Percentiles rank a stretch among this genome's conserved stretches.
Conservation (phyloP, 2,329 filamentous ascomycete species). For the Diaporthe helianthi region DNA sequence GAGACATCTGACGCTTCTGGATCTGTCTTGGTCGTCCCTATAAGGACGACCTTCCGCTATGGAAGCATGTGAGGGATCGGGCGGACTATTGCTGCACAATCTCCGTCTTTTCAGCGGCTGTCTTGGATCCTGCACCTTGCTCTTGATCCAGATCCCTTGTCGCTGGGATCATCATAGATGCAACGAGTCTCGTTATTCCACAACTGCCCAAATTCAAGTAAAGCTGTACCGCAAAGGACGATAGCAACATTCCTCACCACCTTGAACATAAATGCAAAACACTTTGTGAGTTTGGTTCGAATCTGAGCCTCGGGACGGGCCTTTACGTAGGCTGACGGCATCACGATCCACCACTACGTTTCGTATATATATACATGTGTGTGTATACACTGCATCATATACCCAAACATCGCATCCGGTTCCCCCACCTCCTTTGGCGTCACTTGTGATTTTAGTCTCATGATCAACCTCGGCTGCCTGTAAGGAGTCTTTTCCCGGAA, state of each 20-base stretch:
- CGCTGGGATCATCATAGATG: neutral
- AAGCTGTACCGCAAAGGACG: neutral
- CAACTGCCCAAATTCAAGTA: neutral
- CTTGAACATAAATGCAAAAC: neutral
- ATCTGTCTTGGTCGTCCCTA: slow-evolving; percentile 18
- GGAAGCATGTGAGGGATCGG: neutral
- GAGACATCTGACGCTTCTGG: slow-evolving; percentile 23
- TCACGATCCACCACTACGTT: neutral
- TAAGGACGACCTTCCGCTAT: slow-evolving; percentile 12
- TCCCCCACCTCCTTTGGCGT: neutral
- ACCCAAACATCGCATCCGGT: neutral
- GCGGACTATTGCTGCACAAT: neutral
- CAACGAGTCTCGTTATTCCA: neutral
- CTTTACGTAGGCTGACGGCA: neutral
- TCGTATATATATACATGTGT: no score
- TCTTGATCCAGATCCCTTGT: neutral
- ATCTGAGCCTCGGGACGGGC: neutral
- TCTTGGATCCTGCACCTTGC: slow-evolving; percentile 20
- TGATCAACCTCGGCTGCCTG: neutral
- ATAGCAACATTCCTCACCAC: neutral
- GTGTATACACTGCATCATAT: no score
- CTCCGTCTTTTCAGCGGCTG: slow-evolving; percentile 3
- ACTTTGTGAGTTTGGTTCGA: neutral
- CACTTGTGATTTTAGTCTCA: neutral
- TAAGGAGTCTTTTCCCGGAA: neutral